A percentile compares a stretch with the other conserved stretches of the same genome.
Evolutionary conservation across 1,139 yeast species (phyloP).

Genomic region (Pichia sp.): DNA sequence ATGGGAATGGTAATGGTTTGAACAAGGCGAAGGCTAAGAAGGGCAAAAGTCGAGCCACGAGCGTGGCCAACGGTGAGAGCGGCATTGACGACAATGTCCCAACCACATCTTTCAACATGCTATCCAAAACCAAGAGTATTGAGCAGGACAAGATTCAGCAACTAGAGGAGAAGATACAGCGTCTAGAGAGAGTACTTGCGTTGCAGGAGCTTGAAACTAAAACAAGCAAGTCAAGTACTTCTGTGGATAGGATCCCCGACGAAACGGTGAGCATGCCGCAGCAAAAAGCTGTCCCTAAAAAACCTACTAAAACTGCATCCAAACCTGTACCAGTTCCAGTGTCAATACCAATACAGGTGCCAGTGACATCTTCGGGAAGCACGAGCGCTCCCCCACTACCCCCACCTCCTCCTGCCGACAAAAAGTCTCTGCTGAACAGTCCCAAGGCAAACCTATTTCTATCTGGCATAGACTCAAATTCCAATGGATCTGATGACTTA

Average conservation of each 20-base stretch:
- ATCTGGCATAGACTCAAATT: constrained; percentile 13
- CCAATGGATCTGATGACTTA: constrained; percentile 6
- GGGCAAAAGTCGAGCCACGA: not conserved
- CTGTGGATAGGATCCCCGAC: not conserved
- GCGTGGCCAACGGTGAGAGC: not conserved
- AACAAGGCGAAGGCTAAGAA: not conserved
- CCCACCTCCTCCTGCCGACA: constrained; percentile 29
- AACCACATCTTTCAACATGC: not conserved
- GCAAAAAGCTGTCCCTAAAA: not conserved
- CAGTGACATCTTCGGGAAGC: constrained; percentile 4
- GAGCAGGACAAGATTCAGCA: constrained; percentile 25
- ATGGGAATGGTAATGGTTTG: not conserved
- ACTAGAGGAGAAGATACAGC: constrained; percentile 31
- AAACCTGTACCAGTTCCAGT: constrained; percentile 1
- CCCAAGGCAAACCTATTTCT: constrained; percentile 26
- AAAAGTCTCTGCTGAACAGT: constrained; percentile 23
- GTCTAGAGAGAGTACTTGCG: constrained; percentile 27
- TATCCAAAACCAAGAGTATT: not conserved
- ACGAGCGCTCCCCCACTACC: constrained; percentile 29
- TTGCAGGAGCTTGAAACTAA: constrained; percentile 21
- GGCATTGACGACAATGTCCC: not conserved
- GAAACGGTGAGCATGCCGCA: not conserved
- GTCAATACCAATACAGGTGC: not conserved
- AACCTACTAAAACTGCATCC: too few relatives aligned
- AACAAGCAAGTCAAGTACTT: constrained; percentile 4